Base-by-base conservation (phyloP, 345 rosid species). In the Cardamine resedifolia region DNA sequence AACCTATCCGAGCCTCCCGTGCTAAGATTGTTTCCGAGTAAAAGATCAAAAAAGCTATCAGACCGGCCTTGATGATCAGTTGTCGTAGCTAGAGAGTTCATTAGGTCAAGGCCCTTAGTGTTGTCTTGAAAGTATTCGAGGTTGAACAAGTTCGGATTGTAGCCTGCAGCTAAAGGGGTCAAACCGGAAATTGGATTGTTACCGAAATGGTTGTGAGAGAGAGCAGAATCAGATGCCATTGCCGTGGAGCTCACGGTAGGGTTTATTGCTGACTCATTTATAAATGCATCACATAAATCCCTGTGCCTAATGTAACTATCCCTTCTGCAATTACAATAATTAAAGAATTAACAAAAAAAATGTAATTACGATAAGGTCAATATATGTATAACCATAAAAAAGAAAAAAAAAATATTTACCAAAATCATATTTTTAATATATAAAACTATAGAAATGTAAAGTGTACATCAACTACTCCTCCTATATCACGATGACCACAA, bases 251-350 rank as follows among this genome's bases (percentile, higher is more conserved):
- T 77, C 75, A 60, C 67, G 20, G 81, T 64, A 27, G 90, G 91
- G 53, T 83, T 87, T 58, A 91, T 83, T 20, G 85, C 83, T 52
- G 83, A 82, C 66, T 91, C 96, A 21, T 85, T 92, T 53, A 91
- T 86, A 64, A 91, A 47, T 14, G 92, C 96, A 53, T 91, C 91
- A 28, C 97, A 91, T 58, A 91, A 86, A 9, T 96, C 93, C 53
- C 88, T 78, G 70, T 91, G 97, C 5, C 93, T 85, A 55, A 91
- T 87, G 77, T 89, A 89, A 57, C 96, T 89, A 66, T 91, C 97
- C 7, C 96, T 83, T 71, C 97, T 91, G 71, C 71, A 57, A 58
- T 58, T 16, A 74, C 53, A 58, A 28, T 2, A 16, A 18, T n/a
- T n/a, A n/a, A 23, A 7, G 30, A 7, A 58, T 59, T 31, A 12